A percentile compares a stretch with the other conserved stretches of the same genome.
These are phyloP conservation scores for Neurospora terricola DNA, from an alignment of 495 filamentous ascomycete species.

Conservation along the genomic window DNA sequence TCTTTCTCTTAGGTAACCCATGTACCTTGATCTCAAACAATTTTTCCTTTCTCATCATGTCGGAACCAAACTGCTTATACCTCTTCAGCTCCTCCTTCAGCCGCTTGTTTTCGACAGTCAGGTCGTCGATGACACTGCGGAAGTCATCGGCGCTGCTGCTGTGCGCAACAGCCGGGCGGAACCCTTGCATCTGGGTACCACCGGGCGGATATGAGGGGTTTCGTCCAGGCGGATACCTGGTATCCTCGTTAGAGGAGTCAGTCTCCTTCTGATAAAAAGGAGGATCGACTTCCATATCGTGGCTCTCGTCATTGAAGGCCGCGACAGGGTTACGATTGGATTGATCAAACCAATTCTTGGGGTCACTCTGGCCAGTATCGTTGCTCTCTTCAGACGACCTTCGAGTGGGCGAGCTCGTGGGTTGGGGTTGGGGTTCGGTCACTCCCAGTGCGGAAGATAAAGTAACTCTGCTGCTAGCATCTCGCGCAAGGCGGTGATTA, in stretches of 20 bases:
- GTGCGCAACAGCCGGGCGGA: conserved; percentile 22
- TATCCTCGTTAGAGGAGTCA: conserved; percentile 32
- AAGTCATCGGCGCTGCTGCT: conserved; percentile 49
- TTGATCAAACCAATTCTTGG: conserved; percentile 37
- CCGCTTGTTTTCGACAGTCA: conserved; percentile 62
- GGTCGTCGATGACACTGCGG: conserved; percentile 60
- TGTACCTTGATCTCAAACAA: conserved; percentile 71
- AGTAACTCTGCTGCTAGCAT: conserved; percentile 13
- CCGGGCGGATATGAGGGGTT: conserved; percentile 14
- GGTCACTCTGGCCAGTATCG: conserved; percentile 19
- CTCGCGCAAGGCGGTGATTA: conserved; percentile 30
- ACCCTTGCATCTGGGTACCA: conserved; percentile 1
- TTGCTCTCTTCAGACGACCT: conserved; percentile 24
- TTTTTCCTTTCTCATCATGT: conserved; percentile 51
- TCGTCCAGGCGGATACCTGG: background rate
- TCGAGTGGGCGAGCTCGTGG: conserved; percentile 11
- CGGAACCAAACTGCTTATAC: conserved; percentile 52
- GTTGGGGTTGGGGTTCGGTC: background rate
- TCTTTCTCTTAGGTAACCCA: conserved; percentile 53
- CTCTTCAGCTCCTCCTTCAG: conserved; percentile 58
- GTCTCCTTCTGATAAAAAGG: conserved; percentile 43
- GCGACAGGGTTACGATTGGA: conserved; percentile 32
- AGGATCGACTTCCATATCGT: conserved; percentile 40
- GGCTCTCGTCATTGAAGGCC: conserved; percentile 9
- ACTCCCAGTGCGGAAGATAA: background rate